Evolutionary conservation across 768 basidiomycete species (phyloP).

Genomic region (Xanthoconium purpureum): DNA sequence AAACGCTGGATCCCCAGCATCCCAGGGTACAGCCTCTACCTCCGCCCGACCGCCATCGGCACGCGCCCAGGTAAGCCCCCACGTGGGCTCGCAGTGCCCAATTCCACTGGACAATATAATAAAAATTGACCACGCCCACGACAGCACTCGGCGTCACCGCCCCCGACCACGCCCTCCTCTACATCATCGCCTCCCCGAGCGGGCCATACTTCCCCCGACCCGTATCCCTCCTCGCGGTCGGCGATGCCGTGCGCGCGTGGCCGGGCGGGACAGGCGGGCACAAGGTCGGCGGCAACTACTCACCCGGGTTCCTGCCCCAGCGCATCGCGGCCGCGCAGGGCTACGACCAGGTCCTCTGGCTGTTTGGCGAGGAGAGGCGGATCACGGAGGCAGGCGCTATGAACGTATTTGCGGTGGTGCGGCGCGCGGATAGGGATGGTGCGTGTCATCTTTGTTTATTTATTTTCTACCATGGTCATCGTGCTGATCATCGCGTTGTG

Average conservation of each 20-base stretch:
- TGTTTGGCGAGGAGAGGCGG: conserved; percentile 57
- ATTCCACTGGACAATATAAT: too few relatives aligned
- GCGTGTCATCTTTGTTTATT: background rate
- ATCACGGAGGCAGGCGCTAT: conserved; percentile 69
- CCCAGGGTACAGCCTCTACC: conserved; percentile 79
- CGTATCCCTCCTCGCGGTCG: conserved; percentile 58
- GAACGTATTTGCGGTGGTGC: conserved; percentile 75
- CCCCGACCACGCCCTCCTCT: conserved; percentile 78
- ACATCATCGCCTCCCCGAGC: conserved; percentile 70
- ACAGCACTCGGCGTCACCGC: conserved; percentile 65
- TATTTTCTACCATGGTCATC: background rate
- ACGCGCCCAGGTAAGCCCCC: conserved; percentile 35
- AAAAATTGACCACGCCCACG: too few relatives aligned
- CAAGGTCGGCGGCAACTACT: conserved; percentile 68
- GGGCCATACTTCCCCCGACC: conserved; percentile 56
- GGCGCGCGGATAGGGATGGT: conserved; percentile 54
- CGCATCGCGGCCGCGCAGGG: conserved; percentile 61
- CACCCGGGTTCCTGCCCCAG: conserved; percentile 61
- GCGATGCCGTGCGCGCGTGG: conserved; percentile 73
- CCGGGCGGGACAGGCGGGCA: conserved; percentile 71
- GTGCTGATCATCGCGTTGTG: background rate
- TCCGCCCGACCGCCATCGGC: conserved; percentile 73
- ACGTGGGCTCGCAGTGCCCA: too few relatives aligned
- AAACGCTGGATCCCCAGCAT: conserved; percentile 79
- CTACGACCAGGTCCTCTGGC: conserved; percentile 78